Conservation (phyloP, 2,329 filamentous ascomycete species). For the Metarhizium brunneum region DNA sequence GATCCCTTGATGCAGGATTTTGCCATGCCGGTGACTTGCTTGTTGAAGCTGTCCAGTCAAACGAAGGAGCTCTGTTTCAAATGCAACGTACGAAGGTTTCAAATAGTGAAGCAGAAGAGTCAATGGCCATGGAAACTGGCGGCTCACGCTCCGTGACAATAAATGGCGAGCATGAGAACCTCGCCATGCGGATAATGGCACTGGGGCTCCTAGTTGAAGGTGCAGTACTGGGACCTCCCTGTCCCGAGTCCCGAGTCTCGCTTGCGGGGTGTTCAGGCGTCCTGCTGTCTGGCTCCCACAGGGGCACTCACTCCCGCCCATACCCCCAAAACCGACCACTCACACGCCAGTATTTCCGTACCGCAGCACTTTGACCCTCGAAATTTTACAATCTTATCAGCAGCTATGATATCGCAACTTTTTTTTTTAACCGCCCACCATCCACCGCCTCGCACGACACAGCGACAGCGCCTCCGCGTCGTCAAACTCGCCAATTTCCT, state of each 20-base stretch:
- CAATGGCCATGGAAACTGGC: background rate
- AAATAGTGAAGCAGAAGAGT: background rate
- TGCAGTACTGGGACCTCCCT: too few relatives aligned
- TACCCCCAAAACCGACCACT: background rate
- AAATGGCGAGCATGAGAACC: background rate
- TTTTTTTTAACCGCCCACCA: constrained; percentile 2
- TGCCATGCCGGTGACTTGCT: background rate
- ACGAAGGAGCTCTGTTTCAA: too few relatives aligned
- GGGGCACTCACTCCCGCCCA: background rate
- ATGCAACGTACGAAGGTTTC: background rate
- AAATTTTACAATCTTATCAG: constrained; percentile 7
- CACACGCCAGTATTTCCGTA: background rate
- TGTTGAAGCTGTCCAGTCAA: too few relatives aligned
- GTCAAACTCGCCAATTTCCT: background rate
- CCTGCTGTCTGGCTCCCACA: background rate
- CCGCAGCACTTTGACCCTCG: background rate
- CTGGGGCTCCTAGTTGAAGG: too few relatives aligned
- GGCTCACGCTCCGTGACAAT: too few relatives aligned
- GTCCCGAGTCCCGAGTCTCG: background rate
- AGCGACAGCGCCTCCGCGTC: background rate
- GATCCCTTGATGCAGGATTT: background rate
- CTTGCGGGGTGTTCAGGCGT: background rate
- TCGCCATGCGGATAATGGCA: background rate
- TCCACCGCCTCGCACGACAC: background rate
- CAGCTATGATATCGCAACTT: background rate